phyloP scores from a whole-genome alignment of 169 alveolate genomes.

The Plasmodium reichenowi region DNA sequence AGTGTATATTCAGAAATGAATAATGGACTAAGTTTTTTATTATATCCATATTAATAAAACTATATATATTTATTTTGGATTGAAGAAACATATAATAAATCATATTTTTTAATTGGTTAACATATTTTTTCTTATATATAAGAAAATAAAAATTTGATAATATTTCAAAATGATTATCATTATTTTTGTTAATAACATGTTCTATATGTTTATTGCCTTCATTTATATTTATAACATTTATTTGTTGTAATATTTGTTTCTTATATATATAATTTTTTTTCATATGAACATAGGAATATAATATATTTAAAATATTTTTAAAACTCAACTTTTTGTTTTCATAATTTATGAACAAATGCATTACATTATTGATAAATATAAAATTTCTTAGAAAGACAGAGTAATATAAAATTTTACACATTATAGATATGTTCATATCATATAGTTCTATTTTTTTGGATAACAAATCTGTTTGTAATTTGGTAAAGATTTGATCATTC shows the following conservation, averaged over 20 bases:
- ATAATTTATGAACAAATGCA: constrained; percentile 36
- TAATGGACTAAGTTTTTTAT: constrained; percentile 10
- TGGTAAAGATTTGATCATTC: constrained; percentile 15
- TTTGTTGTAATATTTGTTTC: constrained; percentile 8
- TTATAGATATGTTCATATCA: constrained; percentile 11
- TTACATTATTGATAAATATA: constrained; percentile 39
- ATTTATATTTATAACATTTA: constrained; percentile 8
- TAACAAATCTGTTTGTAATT: constrained; percentile 58
- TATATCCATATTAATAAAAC: constrained; percentile 32
- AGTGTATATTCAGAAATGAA: constrained; percentile 70
- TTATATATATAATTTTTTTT: constrained; percentile 10
- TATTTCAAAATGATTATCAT: neutral
- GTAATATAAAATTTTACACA: constrained; percentile 64
- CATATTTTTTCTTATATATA: constrained; percentile 23
- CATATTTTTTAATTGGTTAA: constrained; percentile 25
- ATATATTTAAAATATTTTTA: constrained; percentile 69
- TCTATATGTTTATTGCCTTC: neutral
- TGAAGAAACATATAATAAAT: constrained; percentile 64
- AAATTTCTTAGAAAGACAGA: constrained; percentile 40
- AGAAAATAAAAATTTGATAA: constrained; percentile 26
- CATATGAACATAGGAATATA: constrained; percentile 28
- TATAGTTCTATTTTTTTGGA: constrained; percentile 24
- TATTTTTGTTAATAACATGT: neutral
- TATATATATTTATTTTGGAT: constrained; percentile 38
- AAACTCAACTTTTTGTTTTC: constrained; percentile 16